Percentiles rank a stretch among this genome's conserved stretches.
phyloP scores from a whole-genome alignment of 163 green algal species.

The Chloromonas sp. region DNA sequence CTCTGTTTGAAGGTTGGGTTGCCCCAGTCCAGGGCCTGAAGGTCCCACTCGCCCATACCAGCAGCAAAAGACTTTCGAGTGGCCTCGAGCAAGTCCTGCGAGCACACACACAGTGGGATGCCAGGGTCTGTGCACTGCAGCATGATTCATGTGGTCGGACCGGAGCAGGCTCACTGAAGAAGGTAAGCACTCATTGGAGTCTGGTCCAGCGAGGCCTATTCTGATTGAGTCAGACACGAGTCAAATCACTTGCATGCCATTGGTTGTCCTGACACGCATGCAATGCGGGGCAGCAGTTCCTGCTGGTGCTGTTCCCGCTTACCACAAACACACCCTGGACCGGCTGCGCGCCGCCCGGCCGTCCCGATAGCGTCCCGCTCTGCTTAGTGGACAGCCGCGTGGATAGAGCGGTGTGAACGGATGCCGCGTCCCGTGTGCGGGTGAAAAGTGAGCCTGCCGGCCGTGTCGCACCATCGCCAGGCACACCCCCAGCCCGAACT shows the following conservation, averaged over 20 bases:
- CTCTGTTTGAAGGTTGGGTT: conserved; percentile 5
- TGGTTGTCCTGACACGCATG: not conserved
- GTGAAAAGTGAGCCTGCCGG: not conserved
- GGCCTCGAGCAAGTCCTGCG: conserved; percentile 18
- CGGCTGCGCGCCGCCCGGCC: no score
- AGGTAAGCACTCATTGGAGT: not conserved
- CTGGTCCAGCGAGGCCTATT: no score
- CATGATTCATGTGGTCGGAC: not conserved
- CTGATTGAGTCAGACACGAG: not conserved
- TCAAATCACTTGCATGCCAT: not conserved
- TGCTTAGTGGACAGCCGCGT: not conserved
- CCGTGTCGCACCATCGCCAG: no score
- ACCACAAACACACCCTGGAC: not conserved
- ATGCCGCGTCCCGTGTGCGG: not conserved
- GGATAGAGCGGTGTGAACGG: not conserved
- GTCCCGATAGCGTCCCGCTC: not conserved
- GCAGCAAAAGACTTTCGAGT: conserved; percentile 20
- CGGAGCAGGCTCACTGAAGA: not conserved
- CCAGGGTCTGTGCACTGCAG: not conserved
- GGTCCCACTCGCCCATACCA: conserved; percentile 36
- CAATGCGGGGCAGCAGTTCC: not conserved
- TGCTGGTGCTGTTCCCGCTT: not conserved
- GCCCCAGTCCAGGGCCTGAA: conserved; percentile 21
- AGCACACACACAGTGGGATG: not conserved
- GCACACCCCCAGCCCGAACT: not conserved